Base-by-base conservation (phyloP, 2,329 filamentous ascomycete genomes). In the Xylariaceae sp. region DNA sequence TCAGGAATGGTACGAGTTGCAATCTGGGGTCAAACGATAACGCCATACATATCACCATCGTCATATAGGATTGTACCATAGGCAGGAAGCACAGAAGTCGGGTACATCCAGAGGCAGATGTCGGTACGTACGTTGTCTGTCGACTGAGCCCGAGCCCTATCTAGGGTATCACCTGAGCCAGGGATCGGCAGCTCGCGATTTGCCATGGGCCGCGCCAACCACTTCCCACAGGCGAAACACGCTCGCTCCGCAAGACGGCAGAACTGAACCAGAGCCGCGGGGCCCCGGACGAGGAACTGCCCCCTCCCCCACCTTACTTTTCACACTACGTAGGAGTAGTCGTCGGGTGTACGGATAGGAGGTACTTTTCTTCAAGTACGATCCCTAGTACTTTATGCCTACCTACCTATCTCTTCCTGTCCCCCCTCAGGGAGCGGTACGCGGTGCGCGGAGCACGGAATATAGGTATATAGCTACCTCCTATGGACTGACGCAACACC, bases 1-100 rank as follows among this genome's bases (percentile, higher is more conserved):
- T 51, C 39, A 50, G 57, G 51, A 60, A 60, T 64, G 61, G 61
- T 61, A 63, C 57, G 59, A 59, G 57, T 39, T 41, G 52, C 18
- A 67, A 66, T 65, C 67, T 66, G 67, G 67, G 65, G 69, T 70
- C 67, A 62, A 64, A 62, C 58, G 47, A 62, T 56, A 56, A 58
- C 51, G 44, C 53, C 49, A 23, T 56, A 57, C 41, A 35, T 57
- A 30, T 13, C 47, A 57, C 60, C 61, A 52, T 55, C 53, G 51
- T n/a, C 58, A 52, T 49, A 30, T 30, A 30, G 23, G 23, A 30
- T 30, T 30, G 37, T 41, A 41, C 37, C 11, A 56, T 60, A 23
- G 50, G 60, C 39, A 18, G 9, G 5, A 17, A 41, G 37, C 8
- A 41, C 37, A 13, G 37, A 41, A 41, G 23, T 30, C 23, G 23